Conservation (phyloP, 768 basidiomycete genomes). For the Phaeotremella skinneri region DNA sequence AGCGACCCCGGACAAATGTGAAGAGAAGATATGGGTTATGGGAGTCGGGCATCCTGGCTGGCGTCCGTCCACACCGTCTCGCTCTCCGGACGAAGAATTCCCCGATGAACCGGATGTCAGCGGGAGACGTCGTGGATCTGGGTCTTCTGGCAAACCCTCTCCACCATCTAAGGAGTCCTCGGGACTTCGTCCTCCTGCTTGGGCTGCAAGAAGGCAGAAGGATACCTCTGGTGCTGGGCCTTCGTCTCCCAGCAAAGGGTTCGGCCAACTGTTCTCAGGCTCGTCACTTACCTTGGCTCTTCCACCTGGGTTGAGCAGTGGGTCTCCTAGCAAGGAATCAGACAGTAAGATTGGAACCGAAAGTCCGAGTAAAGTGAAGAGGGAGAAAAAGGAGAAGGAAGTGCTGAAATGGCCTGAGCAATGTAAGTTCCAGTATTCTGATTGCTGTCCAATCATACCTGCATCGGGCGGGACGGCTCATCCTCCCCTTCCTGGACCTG, state of each 20-base stretch:
- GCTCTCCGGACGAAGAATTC: constrained; percentile 10
- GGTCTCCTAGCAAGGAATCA: constrained; percentile 28
- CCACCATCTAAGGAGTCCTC: constrained; percentile 18
- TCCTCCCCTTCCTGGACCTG: constrained; percentile 23
- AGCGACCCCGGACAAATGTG: constrained; percentile 74
- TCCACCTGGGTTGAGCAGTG: constrained; percentile 12
- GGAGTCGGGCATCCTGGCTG: constrained; percentile 64
- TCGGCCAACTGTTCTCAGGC: constrained; percentile 38
- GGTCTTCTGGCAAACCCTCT: constrained; percentile 25
- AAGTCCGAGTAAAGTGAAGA: constrained; percentile 36
- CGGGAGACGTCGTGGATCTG: constrained; percentile 20
- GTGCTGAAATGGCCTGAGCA: constrained; percentile 55
- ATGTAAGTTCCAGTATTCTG: constrained; percentile 35
- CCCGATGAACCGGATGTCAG: constrained; percentile 15
- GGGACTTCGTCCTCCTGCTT: constrained; percentile 23
- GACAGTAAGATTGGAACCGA: background rate
- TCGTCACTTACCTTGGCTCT: constrained; percentile 37
- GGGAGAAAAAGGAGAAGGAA: constrained; percentile 50
- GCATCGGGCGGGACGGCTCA: background rate
- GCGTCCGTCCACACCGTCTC: constrained; percentile 33
- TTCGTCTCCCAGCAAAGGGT: constrained; percentile 31
- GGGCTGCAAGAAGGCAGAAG: constrained; percentile 22
- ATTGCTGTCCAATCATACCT: too few species aligned
- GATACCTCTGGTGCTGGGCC: constrained; percentile 13
- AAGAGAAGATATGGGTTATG: constrained; percentile 83